Percentiles rank a stretch among this genome's conserved stretches.
Conservation (phyloP, 192 early-diverging fungal genomes). For the Cetraspora pellucida region DNA sequence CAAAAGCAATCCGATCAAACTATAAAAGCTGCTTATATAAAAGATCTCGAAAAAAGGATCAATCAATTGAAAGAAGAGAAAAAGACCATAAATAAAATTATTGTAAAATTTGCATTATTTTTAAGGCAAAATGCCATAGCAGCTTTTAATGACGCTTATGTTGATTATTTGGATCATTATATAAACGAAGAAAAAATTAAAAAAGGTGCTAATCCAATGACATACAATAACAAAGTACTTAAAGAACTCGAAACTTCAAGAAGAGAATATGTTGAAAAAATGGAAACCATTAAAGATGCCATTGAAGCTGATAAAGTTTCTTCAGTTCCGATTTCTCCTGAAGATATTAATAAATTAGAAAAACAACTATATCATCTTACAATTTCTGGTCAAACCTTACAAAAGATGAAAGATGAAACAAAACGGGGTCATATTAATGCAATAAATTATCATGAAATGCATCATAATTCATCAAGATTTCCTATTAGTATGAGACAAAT, state of each 20-base stretch:
- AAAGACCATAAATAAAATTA: conserved; percentile 26
- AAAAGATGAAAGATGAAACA: conserved; percentile 26
- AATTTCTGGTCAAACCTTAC: conserved; percentile 36
- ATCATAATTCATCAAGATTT: no score
- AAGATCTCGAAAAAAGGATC: conserved; percentile 2
- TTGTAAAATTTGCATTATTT: conserved; percentile 35
- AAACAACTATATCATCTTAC: conserved; percentile 31
- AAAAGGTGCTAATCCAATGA: background rate
- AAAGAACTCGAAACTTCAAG: conserved; percentile 20
- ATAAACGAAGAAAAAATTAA: conserved; percentile 33
- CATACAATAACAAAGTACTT: conserved; percentile 29
- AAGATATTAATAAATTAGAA: conserved; percentile 18
- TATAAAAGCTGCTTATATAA: conserved; percentile 24
- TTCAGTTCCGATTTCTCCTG: conserved; percentile 11
- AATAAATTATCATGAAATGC: no score
- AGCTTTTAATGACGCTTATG: conserved; percentile 33
- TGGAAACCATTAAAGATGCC: conserved; percentile 35
- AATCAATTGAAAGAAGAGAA: conserved; percentile 33
- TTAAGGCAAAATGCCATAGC: conserved; percentile 39
- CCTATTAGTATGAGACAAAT: no score
- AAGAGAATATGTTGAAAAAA: conserved; percentile 15
- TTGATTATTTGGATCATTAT: conserved; percentile 33
- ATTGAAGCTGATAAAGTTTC: conserved; percentile 24
- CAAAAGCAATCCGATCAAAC: conserved; percentile 31
- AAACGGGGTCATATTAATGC: conserved; percentile 30